phyloP scores from a whole-genome alignment of 2,329 filamentous ascomycete genomes.

The Aspergillus pseudonomiae region DNA sequence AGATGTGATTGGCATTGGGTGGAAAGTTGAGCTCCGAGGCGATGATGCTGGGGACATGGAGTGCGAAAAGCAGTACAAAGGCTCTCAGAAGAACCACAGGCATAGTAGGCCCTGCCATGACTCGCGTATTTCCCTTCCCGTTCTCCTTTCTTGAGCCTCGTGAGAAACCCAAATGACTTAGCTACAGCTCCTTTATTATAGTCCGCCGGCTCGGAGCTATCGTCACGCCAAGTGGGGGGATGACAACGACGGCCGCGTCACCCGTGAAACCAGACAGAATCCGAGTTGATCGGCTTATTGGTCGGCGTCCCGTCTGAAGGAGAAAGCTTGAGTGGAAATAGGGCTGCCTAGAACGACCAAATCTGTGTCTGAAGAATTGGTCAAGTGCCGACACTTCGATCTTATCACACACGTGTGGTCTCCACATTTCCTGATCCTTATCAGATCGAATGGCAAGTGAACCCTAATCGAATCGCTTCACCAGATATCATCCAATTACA shows the following conservation, averaged over 20 bases:
- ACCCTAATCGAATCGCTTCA: too few species aligned
- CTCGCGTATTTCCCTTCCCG: background rate
- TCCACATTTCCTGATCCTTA: too few species aligned
- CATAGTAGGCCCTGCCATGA: background rate
- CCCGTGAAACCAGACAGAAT: background rate
- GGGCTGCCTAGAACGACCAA: background rate
- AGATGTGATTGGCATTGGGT: conserved; percentile 65
- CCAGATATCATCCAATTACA: too few species aligned
- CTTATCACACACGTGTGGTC: background rate
- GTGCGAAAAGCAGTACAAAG: background rate
- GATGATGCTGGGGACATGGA: background rate
- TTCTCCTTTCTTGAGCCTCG: background rate
- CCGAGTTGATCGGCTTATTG: background rate
- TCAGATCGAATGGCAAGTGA: too few species aligned
- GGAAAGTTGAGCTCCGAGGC: conserved; percentile 1
- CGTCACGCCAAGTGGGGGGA: conserved; percentile 2
- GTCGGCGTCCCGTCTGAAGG: background rate
- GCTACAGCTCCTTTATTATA: background rate
- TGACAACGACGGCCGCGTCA: conserved; percentile 6
- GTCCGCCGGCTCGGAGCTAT: background rate
- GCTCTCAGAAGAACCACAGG: background rate
- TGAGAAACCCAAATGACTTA: background rate
- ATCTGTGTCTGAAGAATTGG: background rate
- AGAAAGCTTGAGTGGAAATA: background rate
- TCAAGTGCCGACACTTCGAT: background rate